Evolutionary conservation across 495 filamentous ascomycete species (phyloP).

Genomic region (Penicillium alfredii): DNA sequence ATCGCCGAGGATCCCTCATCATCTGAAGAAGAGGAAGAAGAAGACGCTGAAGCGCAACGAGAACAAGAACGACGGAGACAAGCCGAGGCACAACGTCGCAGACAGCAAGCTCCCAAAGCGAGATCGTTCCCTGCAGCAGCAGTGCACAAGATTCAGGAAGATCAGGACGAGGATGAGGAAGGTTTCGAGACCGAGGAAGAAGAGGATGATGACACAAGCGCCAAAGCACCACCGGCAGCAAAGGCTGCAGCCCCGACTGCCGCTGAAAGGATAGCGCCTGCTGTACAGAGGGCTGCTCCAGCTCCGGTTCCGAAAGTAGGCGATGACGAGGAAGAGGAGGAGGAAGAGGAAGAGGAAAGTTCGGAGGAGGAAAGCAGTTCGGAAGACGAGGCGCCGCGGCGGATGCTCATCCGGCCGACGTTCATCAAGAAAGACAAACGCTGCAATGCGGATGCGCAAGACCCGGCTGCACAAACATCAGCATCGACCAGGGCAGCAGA

Average conservation of each 20-base stretch:
- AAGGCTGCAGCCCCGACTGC: conserved; percentile 30
- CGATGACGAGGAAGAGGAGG: conserved; percentile 49
- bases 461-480: conserved; percentile 12
- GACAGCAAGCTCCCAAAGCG: conserved; percentile 53
- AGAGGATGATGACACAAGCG: conserved; percentile 35
- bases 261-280: conserved; percentile 1
- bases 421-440: conserved; percentile 85
- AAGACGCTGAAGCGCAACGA: conserved; percentile 42
- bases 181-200: conserved; percentile 69
- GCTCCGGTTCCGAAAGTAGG: conserved; percentile 40
- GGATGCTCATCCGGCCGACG: conserved; percentile 75
- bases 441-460: conserved; percentile 23
- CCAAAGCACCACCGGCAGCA: conserved; percentile 13
- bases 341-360: conserved; percentile 44
- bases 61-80: conserved; percentile 31
- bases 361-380: conserved; percentile 54
- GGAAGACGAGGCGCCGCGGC: conserved; percentile 69
- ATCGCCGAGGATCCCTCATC: conserved; percentile 62
- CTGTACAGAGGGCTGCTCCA: conserved; percentile 2
- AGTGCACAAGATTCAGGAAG: conserved; percentile 24
- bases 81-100: conserved; percentile 26
- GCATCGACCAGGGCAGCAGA: conserved; percentile 36
- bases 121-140: conserved; percentile 50
- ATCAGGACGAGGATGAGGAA: conserved; percentile 56
- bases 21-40: conserved; percentile 53